Conservation (phyloP, 2,329 filamentous ascomycete genomes). For the Akanthomyces dipterigenus region DNA sequence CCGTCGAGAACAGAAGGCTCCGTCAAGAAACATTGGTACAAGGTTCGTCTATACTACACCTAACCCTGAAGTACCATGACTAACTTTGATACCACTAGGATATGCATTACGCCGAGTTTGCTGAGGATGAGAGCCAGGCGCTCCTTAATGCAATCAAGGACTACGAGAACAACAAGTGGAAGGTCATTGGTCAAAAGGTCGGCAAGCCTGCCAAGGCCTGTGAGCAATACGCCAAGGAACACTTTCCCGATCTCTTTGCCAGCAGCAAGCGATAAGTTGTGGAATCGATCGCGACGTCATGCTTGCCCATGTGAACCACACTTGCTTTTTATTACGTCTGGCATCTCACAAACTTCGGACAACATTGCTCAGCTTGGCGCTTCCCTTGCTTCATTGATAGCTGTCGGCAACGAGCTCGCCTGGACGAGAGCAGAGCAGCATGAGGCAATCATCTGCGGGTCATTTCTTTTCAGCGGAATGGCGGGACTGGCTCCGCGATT, state of each 20-base stretch:
- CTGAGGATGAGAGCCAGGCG: constrained; percentile 84
- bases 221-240: constrained; percentile 88
- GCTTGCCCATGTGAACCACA: not conserved
- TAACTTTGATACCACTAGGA: constrained; percentile 49
- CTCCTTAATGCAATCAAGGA: constrained; percentile 94
- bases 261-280: constrained; percentile 30
- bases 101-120: constrained; percentile 99
- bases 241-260: constrained; percentile 58
- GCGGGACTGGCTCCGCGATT: not conserved
- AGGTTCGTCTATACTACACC: constrained; percentile 46
- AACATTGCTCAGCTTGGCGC: not conserved
- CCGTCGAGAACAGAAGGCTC: constrained; percentile 90
- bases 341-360: too few relatives aligned
- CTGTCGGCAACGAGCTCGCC: not conserved
- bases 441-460: not conserved
- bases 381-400: not conserved
- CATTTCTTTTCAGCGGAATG: not conserved
- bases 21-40: constrained; percentile 99
- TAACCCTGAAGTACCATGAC: not conserved
- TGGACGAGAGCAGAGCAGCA: not conserved
- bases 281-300: not conserved
- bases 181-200: constrained; percentile 91
- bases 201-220: constrained; percentile 89
- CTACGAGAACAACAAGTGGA: constrained; percentile 98
- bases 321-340: not conserved